Percentiles rank a stretch among this genome's conserved stretches.
phyloP scores from a whole-genome alignment of 768 basidiomycete species.

The Terana coerulea region DNA sequence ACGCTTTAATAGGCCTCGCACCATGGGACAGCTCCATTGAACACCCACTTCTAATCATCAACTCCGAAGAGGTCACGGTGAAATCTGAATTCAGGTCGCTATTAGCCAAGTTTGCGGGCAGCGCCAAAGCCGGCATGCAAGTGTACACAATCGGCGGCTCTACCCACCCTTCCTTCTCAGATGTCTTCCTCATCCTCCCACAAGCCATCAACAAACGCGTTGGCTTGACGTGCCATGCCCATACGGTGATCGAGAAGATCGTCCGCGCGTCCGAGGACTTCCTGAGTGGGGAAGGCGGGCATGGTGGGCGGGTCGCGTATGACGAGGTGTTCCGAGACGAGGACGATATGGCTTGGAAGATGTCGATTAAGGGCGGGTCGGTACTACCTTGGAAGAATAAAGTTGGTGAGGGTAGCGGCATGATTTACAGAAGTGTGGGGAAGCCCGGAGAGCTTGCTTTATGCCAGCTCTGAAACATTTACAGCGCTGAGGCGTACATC shows the following conservation, averaged over 20 bases:
- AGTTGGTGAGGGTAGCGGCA: background rate
- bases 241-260: constrained; percentile 15
- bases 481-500: too few relatives aligned
- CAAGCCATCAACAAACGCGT: constrained; percentile 23
- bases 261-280: constrained; percentile 20
- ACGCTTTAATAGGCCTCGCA: constrained; percentile 21
- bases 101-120: constrained; percentile 21
- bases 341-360: background rate
- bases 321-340: constrained; percentile 5
- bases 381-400: background rate
- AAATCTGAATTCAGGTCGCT: constrained; percentile 32
- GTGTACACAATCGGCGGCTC: constrained; percentile 19
- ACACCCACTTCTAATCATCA: constrained; percentile 34
- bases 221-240: constrained; percentile 20
- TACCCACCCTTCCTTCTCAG: constrained; percentile 32
- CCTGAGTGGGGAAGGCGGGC: constrained; percentile 9
- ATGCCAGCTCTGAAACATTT: constrained; percentile 6
- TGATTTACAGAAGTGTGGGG: constrained; percentile 7
- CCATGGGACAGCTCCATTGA: constrained; percentile 23
- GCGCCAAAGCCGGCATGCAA: background rate
- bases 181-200: constrained; percentile 31
- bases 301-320: constrained; percentile 3
- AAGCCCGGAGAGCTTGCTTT: constrained; percentile 12
- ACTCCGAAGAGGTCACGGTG: constrained; percentile 36
- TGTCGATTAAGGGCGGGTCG: background rate